Evolutionary conservation across 495 filamentous ascomycete genomes (phyloP).

Genomic region (Hypoxylon fuscum): DNA sequence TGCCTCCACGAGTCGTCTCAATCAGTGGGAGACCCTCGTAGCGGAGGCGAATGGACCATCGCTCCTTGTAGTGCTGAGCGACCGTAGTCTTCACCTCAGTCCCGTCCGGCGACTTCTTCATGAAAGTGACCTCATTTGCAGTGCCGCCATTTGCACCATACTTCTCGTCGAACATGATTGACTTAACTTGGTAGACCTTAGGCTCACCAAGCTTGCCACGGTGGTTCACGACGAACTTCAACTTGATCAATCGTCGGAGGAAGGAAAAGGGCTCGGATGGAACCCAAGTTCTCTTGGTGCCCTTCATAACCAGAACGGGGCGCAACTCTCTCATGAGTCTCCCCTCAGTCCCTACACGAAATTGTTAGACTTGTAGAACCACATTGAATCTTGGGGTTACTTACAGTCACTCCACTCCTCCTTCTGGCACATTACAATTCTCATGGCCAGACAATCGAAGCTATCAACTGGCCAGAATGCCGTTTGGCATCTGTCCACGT

Average conservation of each 20-base stretch:
- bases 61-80: constrained; percentile 70
- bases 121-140: constrained; percentile 67
- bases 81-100: constrained; percentile 59
- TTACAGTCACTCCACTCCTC: constrained; percentile 20
- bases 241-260: constrained; percentile 65
- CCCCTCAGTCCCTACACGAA: constrained; percentile 8
- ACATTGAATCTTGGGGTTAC: background rate
- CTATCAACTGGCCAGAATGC: constrained; percentile 70
- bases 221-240: constrained; percentile 74
- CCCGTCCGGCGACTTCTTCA: constrained; percentile 61
- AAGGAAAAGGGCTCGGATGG: constrained; percentile 56
- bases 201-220: constrained; percentile 53
- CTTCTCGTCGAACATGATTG: constrained; percentile 54
- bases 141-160: constrained; percentile 53
- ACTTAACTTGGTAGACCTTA: constrained; percentile 70
- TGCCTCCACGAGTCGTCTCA: constrained; percentile 69
- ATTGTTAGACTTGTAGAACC: background rate
- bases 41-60: constrained; percentile 68
- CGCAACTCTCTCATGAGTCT: background rate
- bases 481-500: constrained; percentile 83
- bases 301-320: background rate
- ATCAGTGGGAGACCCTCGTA: constrained; percentile 67
- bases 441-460: constrained; percentile 39
- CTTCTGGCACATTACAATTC: constrained; percentile 21
- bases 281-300: background rate